These are phyloP conservation scores for Lachnellula arida DNA, from an alignment of 2,329 filamentous ascomycete genomes.

Conservation along the genomic window DNA sequence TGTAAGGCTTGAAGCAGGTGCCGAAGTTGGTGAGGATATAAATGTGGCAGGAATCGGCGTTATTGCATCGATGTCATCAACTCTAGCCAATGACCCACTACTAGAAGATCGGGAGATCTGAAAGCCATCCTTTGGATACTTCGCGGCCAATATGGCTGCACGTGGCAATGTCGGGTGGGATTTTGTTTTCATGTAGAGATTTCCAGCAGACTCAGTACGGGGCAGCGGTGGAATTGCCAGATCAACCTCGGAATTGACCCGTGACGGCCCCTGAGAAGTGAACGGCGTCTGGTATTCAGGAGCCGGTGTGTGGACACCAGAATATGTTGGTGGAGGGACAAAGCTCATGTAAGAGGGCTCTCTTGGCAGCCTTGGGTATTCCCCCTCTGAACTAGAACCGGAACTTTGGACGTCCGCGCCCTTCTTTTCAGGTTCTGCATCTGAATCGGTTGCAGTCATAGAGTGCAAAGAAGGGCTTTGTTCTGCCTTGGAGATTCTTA, in stretches of 20 bases:
- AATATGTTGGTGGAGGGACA: constrained; percentile 4
- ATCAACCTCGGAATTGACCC: constrained; percentile 3
- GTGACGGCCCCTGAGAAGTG: background rate
- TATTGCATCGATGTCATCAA: background rate
- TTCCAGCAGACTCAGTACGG: background rate
- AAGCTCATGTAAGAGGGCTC: background rate
- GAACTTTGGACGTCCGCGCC: background rate
- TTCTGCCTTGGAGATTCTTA: background rate
- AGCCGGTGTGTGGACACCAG: constrained; percentile 2
- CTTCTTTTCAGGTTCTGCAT: background rate
- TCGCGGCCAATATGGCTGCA: background rate
- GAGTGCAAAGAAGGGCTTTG: background rate
- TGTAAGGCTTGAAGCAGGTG: background rate
- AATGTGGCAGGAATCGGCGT: background rate
- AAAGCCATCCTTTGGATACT: constrained; percentile 16
- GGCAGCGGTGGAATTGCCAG: constrained; percentile 3
- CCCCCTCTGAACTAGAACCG: background rate
- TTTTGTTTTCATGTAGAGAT: background rate
- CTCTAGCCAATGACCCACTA: background rate
- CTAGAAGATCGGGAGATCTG: background rate
- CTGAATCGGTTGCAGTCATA: background rate
- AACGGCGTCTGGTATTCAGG: constrained; percentile 4
- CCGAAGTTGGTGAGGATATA: background rate
- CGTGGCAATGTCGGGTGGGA: background rate
- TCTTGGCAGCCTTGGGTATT: background rate